phyloP scores from a whole-genome alignment of 2,329 filamentous ascomycete species.

The Calcarisporium arbuscula region DNA sequence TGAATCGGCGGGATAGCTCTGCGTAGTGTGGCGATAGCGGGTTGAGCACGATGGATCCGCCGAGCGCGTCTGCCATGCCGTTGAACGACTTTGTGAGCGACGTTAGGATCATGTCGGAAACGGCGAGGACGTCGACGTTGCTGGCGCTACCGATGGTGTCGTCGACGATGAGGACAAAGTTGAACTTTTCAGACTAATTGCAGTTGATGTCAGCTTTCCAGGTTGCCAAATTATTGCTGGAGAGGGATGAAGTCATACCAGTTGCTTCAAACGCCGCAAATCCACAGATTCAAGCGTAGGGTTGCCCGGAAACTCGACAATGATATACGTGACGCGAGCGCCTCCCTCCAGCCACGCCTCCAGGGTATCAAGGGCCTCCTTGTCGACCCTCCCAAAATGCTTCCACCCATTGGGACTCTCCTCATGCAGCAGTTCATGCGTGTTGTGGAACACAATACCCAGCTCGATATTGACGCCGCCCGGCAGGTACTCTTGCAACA shows the following conservation, averaged over 20 bases:
- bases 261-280: constrained; percentile 24
- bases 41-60: constrained; percentile 43
- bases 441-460: constrained; percentile 46
- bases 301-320: constrained; percentile 39
- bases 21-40: constrained; percentile 35
- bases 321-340: constrained; percentile 36
- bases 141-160: constrained; percentile 42
- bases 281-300: constrained; percentile 27
- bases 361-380: constrained; percentile 34
- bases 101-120: constrained; percentile 43
- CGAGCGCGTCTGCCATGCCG: constrained; percentile 50
- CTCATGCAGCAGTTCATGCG: constrained; percentile 39
- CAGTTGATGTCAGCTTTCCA: background rate
- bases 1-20: constrained; percentile 24
- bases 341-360: constrained; percentile 37
- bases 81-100: constrained; percentile 54
- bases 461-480: constrained; percentile 36
- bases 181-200: constrained; percentile 31
- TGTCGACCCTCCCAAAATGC: constrained; percentile 40
- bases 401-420: constrained; percentile 36
- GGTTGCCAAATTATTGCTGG: background rate
- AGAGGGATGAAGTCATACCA: constrained; percentile 25
- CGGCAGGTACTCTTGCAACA: constrained; percentile 26
- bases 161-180: constrained; percentile 40
- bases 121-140: constrained; percentile 43